A percentile compares a stretch with the other conserved stretches of the same genome.
phyloP scores from a whole-genome alignment of 306 rosid species.

The Rosa multiflora region DNA sequence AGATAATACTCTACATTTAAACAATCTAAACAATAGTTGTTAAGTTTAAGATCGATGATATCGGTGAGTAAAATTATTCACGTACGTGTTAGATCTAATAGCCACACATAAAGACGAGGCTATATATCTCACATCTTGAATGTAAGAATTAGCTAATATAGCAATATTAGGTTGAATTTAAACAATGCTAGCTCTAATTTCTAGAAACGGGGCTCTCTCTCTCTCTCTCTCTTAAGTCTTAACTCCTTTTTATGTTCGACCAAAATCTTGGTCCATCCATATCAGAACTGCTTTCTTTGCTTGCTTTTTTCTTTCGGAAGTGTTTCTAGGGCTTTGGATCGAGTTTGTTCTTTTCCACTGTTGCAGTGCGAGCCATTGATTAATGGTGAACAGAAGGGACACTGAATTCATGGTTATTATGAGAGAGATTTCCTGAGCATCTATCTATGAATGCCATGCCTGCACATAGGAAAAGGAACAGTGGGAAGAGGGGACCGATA shows the following conservation, averaged over 20 bases:
- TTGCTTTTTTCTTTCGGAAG: not conserved
- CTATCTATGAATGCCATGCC: constrained; percentile 29
- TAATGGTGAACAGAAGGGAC: constrained; percentile 41
- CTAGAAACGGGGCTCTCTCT: not conserved
- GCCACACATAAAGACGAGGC: not conserved
- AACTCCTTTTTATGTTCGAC: not conserved
- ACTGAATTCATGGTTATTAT: constrained; percentile 60
- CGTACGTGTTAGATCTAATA: not conserved
- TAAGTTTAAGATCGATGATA: too few species aligned
- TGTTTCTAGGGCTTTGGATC: constrained; percentile 6
- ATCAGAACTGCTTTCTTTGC: not conserved
- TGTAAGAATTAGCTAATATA: not conserved
- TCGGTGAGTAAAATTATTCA: not conserved
- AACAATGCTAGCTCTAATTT: not conserved
- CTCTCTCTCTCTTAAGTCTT: not conserved
- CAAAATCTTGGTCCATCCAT: constrained; percentile 11
- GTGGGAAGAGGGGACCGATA: constrained; percentile 23
- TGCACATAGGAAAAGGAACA: constrained; percentile 28
- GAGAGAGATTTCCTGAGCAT: constrained; percentile 7
- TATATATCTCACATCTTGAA: too few species aligned
- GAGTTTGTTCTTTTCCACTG: constrained; percentile 5
- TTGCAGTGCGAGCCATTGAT: constrained; percentile 11
- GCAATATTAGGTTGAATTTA: not conserved
- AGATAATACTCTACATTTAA: too few species aligned
- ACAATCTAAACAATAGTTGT: too few species aligned